Evolutionary conservation across 1,139 yeast genomes (phyloP), one percentile per base, ranked within the genome.

Genomic region (Candida dubliniensis): DNA sequence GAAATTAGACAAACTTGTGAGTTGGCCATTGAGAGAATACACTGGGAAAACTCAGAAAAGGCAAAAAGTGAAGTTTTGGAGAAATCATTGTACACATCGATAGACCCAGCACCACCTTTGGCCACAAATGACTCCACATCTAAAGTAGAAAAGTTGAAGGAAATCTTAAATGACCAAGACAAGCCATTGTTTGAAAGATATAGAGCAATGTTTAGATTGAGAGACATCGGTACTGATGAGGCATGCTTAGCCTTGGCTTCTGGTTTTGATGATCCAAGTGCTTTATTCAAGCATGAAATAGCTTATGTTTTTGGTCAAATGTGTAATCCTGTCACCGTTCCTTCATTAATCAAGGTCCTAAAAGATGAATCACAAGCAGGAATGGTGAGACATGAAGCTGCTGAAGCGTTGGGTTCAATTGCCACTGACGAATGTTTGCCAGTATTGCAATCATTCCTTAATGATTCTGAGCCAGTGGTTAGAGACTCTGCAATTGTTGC

Each of bases 361-460:
- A 81, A 82, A 55, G 82, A 88, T 63, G 80, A 76, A 46, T 61
- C 68, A 13, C 96, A 95, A 71, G 98, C 95, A 38, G 96, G 95
- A 48, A 95, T 95, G 99, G 99, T 95, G 31, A 85, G 99, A 71
- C 99, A 95, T 63, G 99, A 95, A 69, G 99, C 99, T 46, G 99
- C 99, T 27, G 99, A 95, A 69, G 99, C 99, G 26, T 77, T 95
- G 56, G 99, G 99, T 23, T 81, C 96, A 26, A 93, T 95, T 63
- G 98, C 96, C 24, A 88, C 97, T n/a, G 96, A 88, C 57, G 97
- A 91, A 47, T 96, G 93, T 41, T 76, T 91, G 54, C 97, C 97
- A 13, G 84, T 93, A 33, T 79, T 95, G 59, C 79, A 87, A 62
- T 74, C 82, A 36, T 87, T 87, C 66, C 77, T 91, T 57, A 74